Conservation (phyloP, 2,329 filamentous ascomycete genomes). For the Blastomyces emzantsi region DNA sequence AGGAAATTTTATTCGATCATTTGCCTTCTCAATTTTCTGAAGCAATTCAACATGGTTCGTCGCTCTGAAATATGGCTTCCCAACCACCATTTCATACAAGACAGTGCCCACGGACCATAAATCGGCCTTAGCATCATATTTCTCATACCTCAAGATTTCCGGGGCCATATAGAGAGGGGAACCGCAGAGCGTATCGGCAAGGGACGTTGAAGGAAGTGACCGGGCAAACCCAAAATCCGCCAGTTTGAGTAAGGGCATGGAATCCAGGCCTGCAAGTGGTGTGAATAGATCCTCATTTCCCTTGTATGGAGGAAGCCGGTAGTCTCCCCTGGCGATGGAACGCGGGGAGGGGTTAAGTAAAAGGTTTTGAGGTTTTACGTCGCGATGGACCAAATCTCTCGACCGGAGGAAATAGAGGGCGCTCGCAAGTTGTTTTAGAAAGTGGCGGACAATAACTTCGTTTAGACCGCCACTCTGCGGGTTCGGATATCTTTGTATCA, state of each 20-base stretch:
- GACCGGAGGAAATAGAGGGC: slow-evolving; percentile 80
- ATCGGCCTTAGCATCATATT: slow-evolving; percentile 94
- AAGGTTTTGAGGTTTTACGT: slow-evolving; percentile 95
- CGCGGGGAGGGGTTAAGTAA: slow-evolving; percentile 73
- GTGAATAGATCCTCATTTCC: slow-evolving; percentile 72
- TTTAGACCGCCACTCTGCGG: slow-evolving; percentile 75
- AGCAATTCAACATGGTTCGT: slow-evolving; percentile 91
- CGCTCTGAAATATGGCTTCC: slow-evolving; percentile 82
- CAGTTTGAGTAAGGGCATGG: slow-evolving; percentile 91
- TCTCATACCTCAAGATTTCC: slow-evolving; percentile 93
- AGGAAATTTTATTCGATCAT: slow-evolving; percentile 77
- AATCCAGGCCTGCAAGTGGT: slow-evolving; percentile 69
- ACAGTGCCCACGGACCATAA: slow-evolving; percentile 97
- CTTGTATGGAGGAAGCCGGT: slow-evolving; percentile 60
- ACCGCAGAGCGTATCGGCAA: slow-evolving; percentile 93
- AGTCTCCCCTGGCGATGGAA: slow-evolving; percentile 55
- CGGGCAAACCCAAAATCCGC: slow-evolving; percentile 98
- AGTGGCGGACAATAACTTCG: slow-evolving; percentile 94
- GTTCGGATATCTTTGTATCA: slow-evolving; percentile 89
- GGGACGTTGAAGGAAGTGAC: slow-evolving; percentile 76
- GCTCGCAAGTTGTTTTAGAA: slow-evolving; percentile 87
- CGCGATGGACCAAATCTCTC: slow-evolving; percentile 85
- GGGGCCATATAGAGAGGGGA: slow-evolving; percentile 98
- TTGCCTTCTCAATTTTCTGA: slow-evolving; percentile 79
- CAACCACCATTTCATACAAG: slow-evolving; percentile 88